Evolutionary conservation across 352 stramenopile species (phyloP).

Genomic region (Phytophthora sansomeana): DNA sequence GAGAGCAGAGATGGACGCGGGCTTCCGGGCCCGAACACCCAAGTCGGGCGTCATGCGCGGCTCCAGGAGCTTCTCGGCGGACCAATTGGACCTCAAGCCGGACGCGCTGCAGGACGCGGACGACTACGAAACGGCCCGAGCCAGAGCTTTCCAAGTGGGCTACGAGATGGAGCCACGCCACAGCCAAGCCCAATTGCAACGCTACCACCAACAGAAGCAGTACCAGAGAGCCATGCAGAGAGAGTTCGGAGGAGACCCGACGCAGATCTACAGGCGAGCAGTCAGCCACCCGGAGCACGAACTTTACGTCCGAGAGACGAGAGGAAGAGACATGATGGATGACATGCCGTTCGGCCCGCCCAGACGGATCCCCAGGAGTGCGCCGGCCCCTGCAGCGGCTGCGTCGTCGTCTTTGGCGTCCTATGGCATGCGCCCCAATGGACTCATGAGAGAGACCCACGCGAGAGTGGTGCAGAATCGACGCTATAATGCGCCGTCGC

Average conservation of each 20-base stretch:
- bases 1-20: slow-evolving; percentile 1
- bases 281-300: slow-evolving; percentile 21
- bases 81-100: slow-evolving; percentile 9
- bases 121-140: slow-evolving; percentile 20
- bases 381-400: slow-evolving; percentile 15
- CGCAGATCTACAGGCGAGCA: slow-evolving; percentile 35
- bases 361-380: slow-evolving; percentile 49
- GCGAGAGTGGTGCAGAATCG: slow-evolving; percentile 12
- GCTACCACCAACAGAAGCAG: slow-evolving; percentile 49
- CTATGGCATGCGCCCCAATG: slow-evolving; percentile 27
- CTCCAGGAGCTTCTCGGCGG: background rate
- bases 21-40: slow-evolving; percentile 4
- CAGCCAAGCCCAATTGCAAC: slow-evolving; percentile 43
- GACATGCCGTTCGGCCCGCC: slow-evolving; percentile 25
- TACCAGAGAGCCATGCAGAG: slow-evolving; percentile 37
- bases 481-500: slow-evolving; percentile 14
- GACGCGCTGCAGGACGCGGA: slow-evolving; percentile 18
- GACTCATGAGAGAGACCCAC: slow-evolving; percentile 9
- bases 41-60: slow-evolving; percentile 10
- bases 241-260: slow-evolving; percentile 25
- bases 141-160: slow-evolving; percentile 30
- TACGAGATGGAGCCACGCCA: slow-evolving; percentile 47
- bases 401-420: slow-evolving; percentile 16
- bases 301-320: slow-evolving; percentile 28
- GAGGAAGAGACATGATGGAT: slow-evolving; percentile 14